Base-by-base conservation (phyloP, 1,284 basidiomycete genomes). In the Naganishia sp. region DNA sequence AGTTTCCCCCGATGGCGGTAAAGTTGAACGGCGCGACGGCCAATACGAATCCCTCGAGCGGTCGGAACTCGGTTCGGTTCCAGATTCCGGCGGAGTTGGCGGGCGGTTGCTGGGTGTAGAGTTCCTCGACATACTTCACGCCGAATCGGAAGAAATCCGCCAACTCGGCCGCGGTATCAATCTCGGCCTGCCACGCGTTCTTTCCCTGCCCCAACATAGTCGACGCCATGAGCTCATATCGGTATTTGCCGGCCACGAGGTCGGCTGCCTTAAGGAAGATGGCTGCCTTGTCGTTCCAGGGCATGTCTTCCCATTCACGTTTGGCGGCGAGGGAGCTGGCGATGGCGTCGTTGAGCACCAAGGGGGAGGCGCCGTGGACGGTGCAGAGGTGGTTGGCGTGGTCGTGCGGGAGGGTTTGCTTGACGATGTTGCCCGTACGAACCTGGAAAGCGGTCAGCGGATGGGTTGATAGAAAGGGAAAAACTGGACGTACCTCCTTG, bases 21-120 rank as follows among this genome's bases (percentile, higher is more conserved):
- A 97, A 99, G 84, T 99, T 99, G 84, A 99, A 99, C 0, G 95
- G 95, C 6, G 95, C 94, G 49, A 99, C 90, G 16, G 96, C 95
- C 59, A 99, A 86, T 39, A 98, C 91, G 81, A 99, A 99, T 36
- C 95, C 96, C 81, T 99, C 95, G 23, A 99, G 85, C 3, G 95
- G 87, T 70, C 96, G 90, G 81, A 94, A 99, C 81, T 99, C 96
- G 57, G 89, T 86, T 61, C 95, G 93, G 83, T 99, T 99, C 96
- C 95, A 99, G 64, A 88, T 84, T 48, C 92, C 93, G 33, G 87
- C 77, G 5, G 92, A 82, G 80, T 98, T 97, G 81, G 89, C 88
- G 0, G 88, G 79, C 0, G 95, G 95, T 76, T 99, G 95, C 72
- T 90, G 88, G 53, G 86, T 75, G 80, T 98, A 99, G 68, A 99